Evolutionary conservation across 495 filamentous ascomycete genomes (phyloP).

Genomic region (Recurvomyces mirabilis): DNA sequence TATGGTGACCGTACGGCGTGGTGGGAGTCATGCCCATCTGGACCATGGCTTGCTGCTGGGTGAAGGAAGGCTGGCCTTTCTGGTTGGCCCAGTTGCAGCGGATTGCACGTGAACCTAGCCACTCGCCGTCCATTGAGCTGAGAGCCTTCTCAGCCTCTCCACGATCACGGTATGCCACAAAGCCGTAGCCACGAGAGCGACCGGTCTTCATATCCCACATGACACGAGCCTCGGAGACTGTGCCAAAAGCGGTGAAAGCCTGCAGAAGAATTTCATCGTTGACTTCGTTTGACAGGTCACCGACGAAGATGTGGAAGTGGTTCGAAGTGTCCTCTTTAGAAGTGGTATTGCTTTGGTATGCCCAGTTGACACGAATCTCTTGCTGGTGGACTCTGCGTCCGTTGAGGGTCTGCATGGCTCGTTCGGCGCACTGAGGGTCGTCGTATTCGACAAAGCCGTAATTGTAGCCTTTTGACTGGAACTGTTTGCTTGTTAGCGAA

Average conservation of each 20-base stretch:
- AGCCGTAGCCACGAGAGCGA: slow-evolving; percentile 92
- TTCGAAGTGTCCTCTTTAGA: slow-evolving; percentile 97
- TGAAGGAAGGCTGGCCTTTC: slow-evolving; percentile 96
- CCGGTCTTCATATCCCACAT: slow-evolving; percentile 99
- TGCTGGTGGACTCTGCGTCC: slow-evolving; percentile 90
- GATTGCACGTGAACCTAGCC: slow-evolving; percentile 96
- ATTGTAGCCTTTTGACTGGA: slow-evolving; percentile 91
- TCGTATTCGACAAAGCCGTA: slow-evolving; percentile 99
- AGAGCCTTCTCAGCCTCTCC: slow-evolving; percentile 90
- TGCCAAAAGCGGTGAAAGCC: slow-evolving; percentile 93
- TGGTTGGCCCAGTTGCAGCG: slow-evolving; percentile 99
- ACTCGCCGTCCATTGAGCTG: slow-evolving; percentile 97
- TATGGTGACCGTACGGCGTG: slow-evolving; percentile 91
- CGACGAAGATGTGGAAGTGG: slow-evolving; percentile 99
- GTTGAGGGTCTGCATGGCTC: slow-evolving; percentile 94
- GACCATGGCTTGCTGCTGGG: slow-evolving; percentile 92
- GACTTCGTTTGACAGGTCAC: slow-evolving; percentile 96
- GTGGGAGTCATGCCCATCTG: slow-evolving; percentile 98
- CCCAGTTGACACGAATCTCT: slow-evolving; percentile 99
- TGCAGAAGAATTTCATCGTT: slow-evolving; percentile 93
- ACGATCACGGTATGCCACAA: slow-evolving; percentile 94
- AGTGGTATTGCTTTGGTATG: slow-evolving; percentile 88
- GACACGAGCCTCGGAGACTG: slow-evolving; percentile 95
- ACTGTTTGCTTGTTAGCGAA: slow-evolving; percentile 29
- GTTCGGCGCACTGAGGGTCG: slow-evolving; percentile 88